Percentiles rank a stretch among this genome's conserved stretches.
Evolutionary conservation across 2,329 filamentous ascomycete species (phyloP).

Genomic region (Claviceps quebecensis): DNA sequence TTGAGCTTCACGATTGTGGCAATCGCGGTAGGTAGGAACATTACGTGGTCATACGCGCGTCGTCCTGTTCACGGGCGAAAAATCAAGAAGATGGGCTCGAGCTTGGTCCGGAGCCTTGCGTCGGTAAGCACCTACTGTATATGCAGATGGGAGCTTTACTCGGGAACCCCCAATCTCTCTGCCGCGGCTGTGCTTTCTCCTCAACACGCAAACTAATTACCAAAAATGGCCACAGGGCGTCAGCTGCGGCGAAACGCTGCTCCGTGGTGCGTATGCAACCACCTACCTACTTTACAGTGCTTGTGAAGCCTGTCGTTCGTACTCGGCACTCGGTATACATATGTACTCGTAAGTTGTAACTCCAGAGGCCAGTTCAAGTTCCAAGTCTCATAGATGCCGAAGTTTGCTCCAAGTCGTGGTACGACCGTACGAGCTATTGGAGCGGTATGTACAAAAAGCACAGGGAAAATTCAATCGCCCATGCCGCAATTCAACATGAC

Average conservation of each 20-base stretch:
- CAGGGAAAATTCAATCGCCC: conserved; percentile 10
- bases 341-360: too few species aligned
- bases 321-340: too few species aligned
- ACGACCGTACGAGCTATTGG: neutral
- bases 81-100: too few species aligned
- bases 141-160: neutral
- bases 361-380: neutral
- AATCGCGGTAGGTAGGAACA: neutral
- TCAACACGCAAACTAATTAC: too few species aligned
- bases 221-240: neutral
- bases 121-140: too few species aligned
- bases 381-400: neutral
- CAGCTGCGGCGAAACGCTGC: neutral
- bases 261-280: neutral
- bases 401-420: neutral
- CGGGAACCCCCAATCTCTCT: neutral
- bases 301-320: too few species aligned
- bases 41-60: too few species aligned
- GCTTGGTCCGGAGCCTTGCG: too few species aligned
- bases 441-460: conserved; percentile 13
- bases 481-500: conserved; percentile 13
- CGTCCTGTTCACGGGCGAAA: too few species aligned
- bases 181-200: neutral
- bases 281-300: too few species aligned
- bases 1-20: neutral